Conservation (phyloP, 2,329 filamentous ascomycete species). For the Xylariaceae sp. region DNA sequence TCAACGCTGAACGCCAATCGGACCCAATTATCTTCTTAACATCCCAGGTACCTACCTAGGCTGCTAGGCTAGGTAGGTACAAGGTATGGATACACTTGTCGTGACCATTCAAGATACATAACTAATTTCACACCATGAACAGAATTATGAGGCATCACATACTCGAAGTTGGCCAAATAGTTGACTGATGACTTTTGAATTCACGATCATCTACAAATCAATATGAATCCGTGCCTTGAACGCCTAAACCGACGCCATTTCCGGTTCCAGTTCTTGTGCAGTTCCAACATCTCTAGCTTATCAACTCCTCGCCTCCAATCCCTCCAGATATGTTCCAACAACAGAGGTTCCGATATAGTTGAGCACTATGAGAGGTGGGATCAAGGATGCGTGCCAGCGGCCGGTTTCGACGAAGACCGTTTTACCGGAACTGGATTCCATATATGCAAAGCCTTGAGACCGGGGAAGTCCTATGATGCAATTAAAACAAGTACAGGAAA, state of each 20-base stretch:
- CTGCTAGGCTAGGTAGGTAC: too few relatives aligned
- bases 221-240: conserved; percentile 14
- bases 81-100: too few relatives aligned
- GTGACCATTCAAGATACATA: too few relatives aligned
- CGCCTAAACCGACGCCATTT: conserved; percentile 24
- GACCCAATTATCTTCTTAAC: too few relatives aligned
- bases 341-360: conserved; percentile 12
- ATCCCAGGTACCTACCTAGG: too few relatives aligned
- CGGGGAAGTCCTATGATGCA: conserved; percentile 13
- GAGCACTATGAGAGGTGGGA: conserved; percentile 5
- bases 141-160: too few relatives aligned
- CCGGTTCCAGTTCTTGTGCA: conserved; percentile 1
- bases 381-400: conserved; percentile 5
- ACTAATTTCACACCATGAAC: too few relatives aligned
- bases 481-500: conserved; percentile 27
- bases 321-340: conserved; percentile 31
- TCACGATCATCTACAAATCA: neutral
- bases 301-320: conserved; percentile 16
- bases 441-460: conserved; percentile 12
- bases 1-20: too few relatives aligned
- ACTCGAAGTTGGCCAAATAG: neutral
- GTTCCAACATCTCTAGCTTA: conserved; percentile 13
- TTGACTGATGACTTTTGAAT: neutral
- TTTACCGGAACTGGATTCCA: conserved; percentile 8
- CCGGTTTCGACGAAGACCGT: conserved; percentile 3